Evolutionary conservation across 495 filamentous ascomycete species (phyloP).

Genomic region (Bacidia gigantensis): DNA sequence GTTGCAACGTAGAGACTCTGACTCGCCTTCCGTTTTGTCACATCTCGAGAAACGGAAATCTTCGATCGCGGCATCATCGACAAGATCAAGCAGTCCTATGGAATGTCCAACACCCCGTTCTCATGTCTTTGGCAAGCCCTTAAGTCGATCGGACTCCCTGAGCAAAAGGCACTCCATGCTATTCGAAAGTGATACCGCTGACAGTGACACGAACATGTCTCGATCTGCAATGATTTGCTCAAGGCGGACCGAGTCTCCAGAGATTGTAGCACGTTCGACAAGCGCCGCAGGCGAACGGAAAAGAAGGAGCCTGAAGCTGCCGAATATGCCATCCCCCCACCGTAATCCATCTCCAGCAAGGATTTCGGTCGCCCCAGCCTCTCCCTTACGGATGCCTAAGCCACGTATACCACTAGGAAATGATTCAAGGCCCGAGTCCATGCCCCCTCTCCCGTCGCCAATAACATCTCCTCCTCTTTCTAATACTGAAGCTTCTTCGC

Average conservation of each 20-base stretch:
- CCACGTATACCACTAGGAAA: slow-evolving; percentile 61
- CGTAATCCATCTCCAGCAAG: slow-evolving; percentile 79
- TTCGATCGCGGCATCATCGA: slow-evolving; percentile 47
- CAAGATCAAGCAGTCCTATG: slow-evolving; percentile 75
- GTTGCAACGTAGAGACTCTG: slow-evolving; percentile 21
- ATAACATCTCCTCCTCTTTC: slow-evolving; percentile 78
- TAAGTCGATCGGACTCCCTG: slow-evolving; percentile 46
- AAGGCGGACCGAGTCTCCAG: slow-evolving; percentile 72
- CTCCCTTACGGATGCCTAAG: slow-evolving; percentile 75
- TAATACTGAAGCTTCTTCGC: slow-evolving; percentile 65
- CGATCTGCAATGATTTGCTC: slow-evolving; percentile 58
- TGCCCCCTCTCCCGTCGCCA: slow-evolving; percentile 66
- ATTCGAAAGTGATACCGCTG: slow-evolving; percentile 62
- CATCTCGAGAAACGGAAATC: slow-evolving; percentile 36
- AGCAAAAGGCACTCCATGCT: slow-evolving; percentile 55
- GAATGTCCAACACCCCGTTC: slow-evolving; percentile 87
- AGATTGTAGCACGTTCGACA: slow-evolving; percentile 49
- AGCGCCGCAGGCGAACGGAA: slow-evolving; percentile 62
- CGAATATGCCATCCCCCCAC: slow-evolving; percentile 59
- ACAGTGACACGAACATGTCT: slow-evolving; percentile 79
- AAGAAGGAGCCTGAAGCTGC: slow-evolving; percentile 66
- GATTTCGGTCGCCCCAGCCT: slow-evolving; percentile 52
- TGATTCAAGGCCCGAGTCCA: slow-evolving; percentile 45
- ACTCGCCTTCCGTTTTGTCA: slow-evolving; percentile 20
- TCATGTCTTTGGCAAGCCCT: slow-evolving; percentile 51